Percentiles rank a stretch among this genome's conserved stretches.
These are phyloP conservation scores for Eudorina sp. DNA, from an alignment of 139 green algal species.

Conservation along the genomic window DNA sequence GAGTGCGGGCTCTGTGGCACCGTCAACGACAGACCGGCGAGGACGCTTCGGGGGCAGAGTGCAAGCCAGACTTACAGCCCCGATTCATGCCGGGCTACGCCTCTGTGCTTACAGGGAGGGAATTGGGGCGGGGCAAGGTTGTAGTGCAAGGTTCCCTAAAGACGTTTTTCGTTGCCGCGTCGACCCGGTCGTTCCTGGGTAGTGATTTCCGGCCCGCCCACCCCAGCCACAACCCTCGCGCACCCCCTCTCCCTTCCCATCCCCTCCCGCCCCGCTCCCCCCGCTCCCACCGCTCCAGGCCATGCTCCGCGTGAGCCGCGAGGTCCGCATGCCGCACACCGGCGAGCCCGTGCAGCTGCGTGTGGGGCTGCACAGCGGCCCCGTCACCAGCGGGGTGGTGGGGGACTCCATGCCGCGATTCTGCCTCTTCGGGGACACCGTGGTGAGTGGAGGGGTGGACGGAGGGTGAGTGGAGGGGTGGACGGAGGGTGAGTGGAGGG, in stretches of 20 bases:
- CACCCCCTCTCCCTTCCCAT: neutral
- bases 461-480: neutral
- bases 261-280: no score
- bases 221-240: neutral
- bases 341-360: constrained; percentile 46
- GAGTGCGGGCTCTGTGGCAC: no score
- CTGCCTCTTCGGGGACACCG: constrained; percentile 30
- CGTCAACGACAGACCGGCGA: no score
- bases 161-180: neutral
- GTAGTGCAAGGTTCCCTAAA: neutral
- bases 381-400: constrained; percentile 34
- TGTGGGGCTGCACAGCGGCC: constrained; percentile 26
- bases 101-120: neutral
- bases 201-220: neutral
- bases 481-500: no score
- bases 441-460: neutral
- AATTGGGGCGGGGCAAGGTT: neutral
- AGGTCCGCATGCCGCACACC: constrained; percentile 57
- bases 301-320: constrained; percentile 35
- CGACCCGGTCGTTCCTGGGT: neutral
- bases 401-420: constrained; percentile 36
- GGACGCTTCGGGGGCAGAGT: no score
- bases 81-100: neutral
- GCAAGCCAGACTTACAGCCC: neutral
- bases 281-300: neutral